Evolutionary conservation across 192 early-diverging fungal genomes (phyloP).

Genomic region (Coemansia interrupta): DNA sequence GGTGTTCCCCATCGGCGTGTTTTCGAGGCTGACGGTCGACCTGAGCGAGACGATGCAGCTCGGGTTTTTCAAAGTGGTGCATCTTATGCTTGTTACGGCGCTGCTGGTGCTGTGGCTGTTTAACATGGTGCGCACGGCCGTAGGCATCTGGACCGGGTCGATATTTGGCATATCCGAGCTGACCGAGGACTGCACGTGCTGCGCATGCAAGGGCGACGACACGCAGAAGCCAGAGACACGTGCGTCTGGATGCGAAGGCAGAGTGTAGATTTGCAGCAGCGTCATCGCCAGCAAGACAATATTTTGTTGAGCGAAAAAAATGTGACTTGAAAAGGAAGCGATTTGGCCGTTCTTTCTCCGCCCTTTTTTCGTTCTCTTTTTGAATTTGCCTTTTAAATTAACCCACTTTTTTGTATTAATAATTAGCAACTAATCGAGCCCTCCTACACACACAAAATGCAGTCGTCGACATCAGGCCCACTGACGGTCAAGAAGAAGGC

Average conservation of each 20-base stretch:
- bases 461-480: neutral
- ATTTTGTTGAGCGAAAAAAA: too few relatives aligned
- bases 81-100: conserved; percentile 11
- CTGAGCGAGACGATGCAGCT: conserved; percentile 21
- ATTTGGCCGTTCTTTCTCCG: neutral
- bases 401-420: too few relatives aligned
- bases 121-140: conserved; percentile 37
- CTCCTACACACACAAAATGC: neutral
- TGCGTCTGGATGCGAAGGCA: neutral
- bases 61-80: conserved; percentile 15
- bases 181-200: conserved; percentile 10
- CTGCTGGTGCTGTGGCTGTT: conserved; percentile 33
- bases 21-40: conserved; percentile 19
- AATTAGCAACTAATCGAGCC: too few relatives aligned
- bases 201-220: neutral
- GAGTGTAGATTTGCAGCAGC: neutral
- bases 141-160: conserved; percentile 26
- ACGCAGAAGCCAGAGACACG: neutral
- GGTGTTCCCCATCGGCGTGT: conserved; percentile 52
- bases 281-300: neutral
- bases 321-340: too few relatives aligned
- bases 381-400: conserved; percentile 1
- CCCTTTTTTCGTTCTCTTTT: neutral
- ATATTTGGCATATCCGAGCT: conserved; percentile 21
- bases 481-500: conserved; percentile 23